Base-by-base conservation (phyloP, 495 filamentous ascomycete genomes). In the Acidiella bohemica region DNA sequence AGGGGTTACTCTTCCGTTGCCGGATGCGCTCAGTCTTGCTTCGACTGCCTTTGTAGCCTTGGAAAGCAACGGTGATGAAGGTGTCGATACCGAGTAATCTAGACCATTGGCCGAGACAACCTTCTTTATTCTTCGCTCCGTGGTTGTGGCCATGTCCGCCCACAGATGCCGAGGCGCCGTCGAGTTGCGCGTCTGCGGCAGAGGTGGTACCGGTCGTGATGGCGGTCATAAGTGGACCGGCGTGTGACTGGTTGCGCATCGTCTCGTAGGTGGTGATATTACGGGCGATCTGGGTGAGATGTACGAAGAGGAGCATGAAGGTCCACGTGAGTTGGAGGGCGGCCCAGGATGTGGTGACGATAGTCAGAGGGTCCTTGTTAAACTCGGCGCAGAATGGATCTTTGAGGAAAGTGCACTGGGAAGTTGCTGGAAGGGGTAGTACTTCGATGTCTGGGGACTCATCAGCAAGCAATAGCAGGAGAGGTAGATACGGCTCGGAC, bases 221-320 rank as follows among this genome's bases (percentile, higher is more conserved):
- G 23, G 82, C 82, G 9, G 81, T 79, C 14, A 75, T 78, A 37
- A 94, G 65, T 5, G 80, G 75, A 39, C 70, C 68, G n/a, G 75
- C 61, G 14, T 42, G 42, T 8, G 32, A 28, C 53, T 60, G 38
- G 51, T 64, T 48, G 23, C 41, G 41, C 86, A 96, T 94, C 49
- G 83, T 90, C 54, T 97, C 90, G 62, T 78, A 96, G 0, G 90
- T 97, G 6, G 90, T 97, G 66, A 88, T 77, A 30, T 86, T 90
- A 35, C 85, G 75, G 1, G 84, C 78, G 28, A 97, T 75, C 54
- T 96, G 90, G 9, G 94, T 65, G 25, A 93, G 73, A 55, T 97
- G 90, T 7, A 95, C 88, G 36, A 80, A 72, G 50, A 94, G 73
- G 19, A 97, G 78, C 87, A 96, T 96, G 2, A 84, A 78, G 9